A percentile compares a stretch with the other conserved stretches of the same genome.
phyloP scores from a whole-genome alignment of 2,329 filamentous ascomycete species.

The Ascochyta clinopodiicola region DNA sequence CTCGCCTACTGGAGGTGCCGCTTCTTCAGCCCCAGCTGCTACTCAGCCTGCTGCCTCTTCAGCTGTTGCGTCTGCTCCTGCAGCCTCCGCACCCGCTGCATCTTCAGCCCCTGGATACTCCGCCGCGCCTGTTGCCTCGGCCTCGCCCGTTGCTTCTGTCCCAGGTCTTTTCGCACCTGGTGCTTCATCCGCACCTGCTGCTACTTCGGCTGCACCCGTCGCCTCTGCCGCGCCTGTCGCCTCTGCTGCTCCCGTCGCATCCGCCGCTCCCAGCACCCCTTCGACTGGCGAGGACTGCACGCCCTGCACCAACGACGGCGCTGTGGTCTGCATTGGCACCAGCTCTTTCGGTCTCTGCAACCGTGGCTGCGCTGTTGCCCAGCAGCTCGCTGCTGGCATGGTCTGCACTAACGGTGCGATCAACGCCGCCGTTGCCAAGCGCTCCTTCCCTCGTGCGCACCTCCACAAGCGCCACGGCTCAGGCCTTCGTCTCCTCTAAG shows the following conservation, averaged over 20 bases:
- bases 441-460: slow-evolving; percentile 36
- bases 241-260: slow-evolving; percentile 18
- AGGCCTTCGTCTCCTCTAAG: slow-evolving; percentile 28
- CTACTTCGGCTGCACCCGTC: slow-evolving; percentile 4
- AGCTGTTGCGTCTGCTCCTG: slow-evolving; percentile 2
- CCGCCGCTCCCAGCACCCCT: slow-evolving; percentile 10
- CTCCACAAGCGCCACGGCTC: slow-evolving; percentile 40
- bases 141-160: slow-evolving; percentile 2
- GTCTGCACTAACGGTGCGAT: slow-evolving; percentile 47
- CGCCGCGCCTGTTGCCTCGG: slow-evolving; percentile 14
- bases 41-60: slow-evolving; percentile 9
- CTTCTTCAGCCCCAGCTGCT: slow-evolving; percentile 13
- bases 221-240: slow-evolving; percentile 18
- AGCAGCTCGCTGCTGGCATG: slow-evolving; percentile 52
- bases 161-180: slow-evolving; percentile 31
- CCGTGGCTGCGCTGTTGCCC: slow-evolving; percentile 50
- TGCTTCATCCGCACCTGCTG: slow-evolving; percentile 36
- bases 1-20: slow-evolving; percentile 23
- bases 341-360: slow-evolving; percentile 55
- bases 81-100: slow-evolving; percentile 5
- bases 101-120: slow-evolving; percentile 9
- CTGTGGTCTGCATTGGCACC: slow-evolving; percentile 53
- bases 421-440: slow-evolving; percentile 22
- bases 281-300: slow-evolving; percentile 27
- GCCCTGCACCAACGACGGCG: slow-evolving; percentile 51